Evolutionary conservation across 2,329 filamentous ascomycete genomes (phyloP).

Genomic region (Talaromyces sp.): DNA sequence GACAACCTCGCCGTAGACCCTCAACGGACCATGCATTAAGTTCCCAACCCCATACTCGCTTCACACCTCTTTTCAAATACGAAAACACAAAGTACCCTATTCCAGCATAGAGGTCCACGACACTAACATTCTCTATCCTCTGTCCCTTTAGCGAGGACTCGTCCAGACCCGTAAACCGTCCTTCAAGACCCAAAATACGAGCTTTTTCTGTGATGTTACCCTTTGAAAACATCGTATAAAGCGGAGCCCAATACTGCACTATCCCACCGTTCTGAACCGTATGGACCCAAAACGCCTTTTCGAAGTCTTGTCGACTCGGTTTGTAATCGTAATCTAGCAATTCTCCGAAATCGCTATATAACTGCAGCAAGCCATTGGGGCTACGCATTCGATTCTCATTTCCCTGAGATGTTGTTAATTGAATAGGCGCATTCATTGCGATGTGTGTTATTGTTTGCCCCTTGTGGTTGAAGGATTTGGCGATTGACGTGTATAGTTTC

Average conservation of each 20-base stretch:
- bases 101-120: constrained; percentile 80
- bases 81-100: constrained; percentile 93
- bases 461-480: constrained; percentile 32
- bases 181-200: constrained; percentile 54
- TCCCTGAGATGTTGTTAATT: constrained; percentile 26
- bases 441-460: constrained; percentile 47
- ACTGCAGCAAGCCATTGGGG: constrained; percentile 62
- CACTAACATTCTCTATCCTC: constrained; percentile 28
- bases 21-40: constrained; percentile 85
- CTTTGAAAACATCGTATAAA: constrained; percentile 90
- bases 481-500: constrained; percentile 40
- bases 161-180: constrained; percentile 31
- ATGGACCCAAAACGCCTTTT: constrained; percentile 68
- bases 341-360: constrained; percentile 71
- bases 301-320: constrained; percentile 52
- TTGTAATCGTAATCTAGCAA: constrained; percentile 20
- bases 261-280: constrained; percentile 73
- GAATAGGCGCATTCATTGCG: constrained; percentile 56
- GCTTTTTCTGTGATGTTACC: constrained; percentile 89
- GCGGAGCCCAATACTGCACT: constrained; percentile 76
- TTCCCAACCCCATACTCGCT: constrained; percentile 76
- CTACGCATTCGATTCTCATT: constrained; percentile 66
- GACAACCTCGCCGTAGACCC: constrained; percentile 69
- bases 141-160: constrained; percentile 22
- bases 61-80: constrained; percentile 66